phyloP scores from a whole-genome alignment of 805 yeast genomes.

The Candida arabinofermentans region DNA sequence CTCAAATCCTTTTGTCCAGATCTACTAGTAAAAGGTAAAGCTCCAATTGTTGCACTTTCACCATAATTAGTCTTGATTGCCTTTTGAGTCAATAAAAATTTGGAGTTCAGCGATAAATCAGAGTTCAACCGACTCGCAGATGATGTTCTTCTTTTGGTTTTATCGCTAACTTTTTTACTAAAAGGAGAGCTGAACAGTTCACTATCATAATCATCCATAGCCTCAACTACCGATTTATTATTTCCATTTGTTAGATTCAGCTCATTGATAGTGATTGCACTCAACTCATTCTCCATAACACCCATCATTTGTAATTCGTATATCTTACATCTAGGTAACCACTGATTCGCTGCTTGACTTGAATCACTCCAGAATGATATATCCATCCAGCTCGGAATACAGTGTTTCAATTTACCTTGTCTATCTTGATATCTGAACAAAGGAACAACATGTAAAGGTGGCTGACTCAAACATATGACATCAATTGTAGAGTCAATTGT shows the following conservation, averaged over 20 bases:
- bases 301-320: conserved; percentile 99
- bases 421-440: conserved; percentile 66
- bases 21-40: not conserved
- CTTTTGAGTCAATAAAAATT: not conserved
- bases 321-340: conserved; percentile 94
- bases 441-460: conserved; percentile 92
- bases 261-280: conserved; percentile 62
- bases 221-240: conserved; percentile 44
- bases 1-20: not conserved
- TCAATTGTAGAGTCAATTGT: conserved; percentile 85
- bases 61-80: not conserved
- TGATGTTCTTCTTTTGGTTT: not conserved
- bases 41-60: not conserved
- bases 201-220: conserved; percentile 68
- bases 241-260: conserved; percentile 34
- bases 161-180: not conserved
- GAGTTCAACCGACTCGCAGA: not conserved
- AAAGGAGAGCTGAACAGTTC: conserved; percentile 39
- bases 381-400: conserved; percentile 95
- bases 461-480: conserved; percentile 80
- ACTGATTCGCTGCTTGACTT: conserved; percentile 45
- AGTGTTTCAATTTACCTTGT: conserved; percentile 51
- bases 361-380: conserved; percentile 82
- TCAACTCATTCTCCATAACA: conserved; percentile 84
- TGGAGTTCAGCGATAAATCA: not conserved